Evolutionary conservation across 495 filamentous ascomycete species (phyloP).

Genomic region (Talaromyces nanjingensis): DNA sequence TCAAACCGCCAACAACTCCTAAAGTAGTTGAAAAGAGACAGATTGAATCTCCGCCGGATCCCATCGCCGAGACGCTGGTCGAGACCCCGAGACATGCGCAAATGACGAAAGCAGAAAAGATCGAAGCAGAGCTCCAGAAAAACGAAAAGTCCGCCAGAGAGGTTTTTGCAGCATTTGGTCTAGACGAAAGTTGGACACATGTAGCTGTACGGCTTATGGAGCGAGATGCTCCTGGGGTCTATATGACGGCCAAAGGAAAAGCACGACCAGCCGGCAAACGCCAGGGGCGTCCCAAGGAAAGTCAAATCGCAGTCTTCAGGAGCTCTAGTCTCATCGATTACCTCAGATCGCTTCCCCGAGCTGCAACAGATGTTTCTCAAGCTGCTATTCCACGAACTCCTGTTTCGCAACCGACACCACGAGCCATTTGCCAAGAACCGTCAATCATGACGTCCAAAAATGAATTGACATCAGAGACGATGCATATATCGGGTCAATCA

Average conservation of each 20-base stretch:
- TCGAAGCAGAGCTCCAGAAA: slow-evolving; percentile 16
- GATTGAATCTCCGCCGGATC: background rate
- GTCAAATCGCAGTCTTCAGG: slow-evolving; percentile 47
- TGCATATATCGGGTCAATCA: background rate
- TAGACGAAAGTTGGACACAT: slow-evolving; percentile 39
- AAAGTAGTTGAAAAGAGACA: background rate
- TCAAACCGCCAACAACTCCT: background rate
- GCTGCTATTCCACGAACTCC: background rate
- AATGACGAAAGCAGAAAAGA: slow-evolving; percentile 10
- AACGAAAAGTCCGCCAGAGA: slow-evolving; percentile 29
- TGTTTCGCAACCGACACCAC: background rate
- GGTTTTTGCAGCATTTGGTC: slow-evolving; percentile 31
- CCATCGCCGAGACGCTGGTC: background rate
- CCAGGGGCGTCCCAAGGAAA: slow-evolving; percentile 44
- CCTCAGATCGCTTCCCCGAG: slow-evolving; percentile 5
- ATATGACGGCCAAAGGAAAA: slow-evolving; percentile 42
- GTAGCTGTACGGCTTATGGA: slow-evolving; percentile 35
- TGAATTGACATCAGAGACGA: background rate
- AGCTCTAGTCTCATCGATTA: slow-evolving; percentile 5
- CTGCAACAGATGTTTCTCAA: background rate
- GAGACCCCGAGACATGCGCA: background rate
- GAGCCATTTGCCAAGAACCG: background rate
- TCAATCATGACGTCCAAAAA: background rate
- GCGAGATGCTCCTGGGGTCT: slow-evolving; percentile 38
- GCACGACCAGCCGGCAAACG: slow-evolving; percentile 34